A percentile compares a stretch with the other conserved stretches of the same genome.
Evolutionary conservation across 1,284 basidiomycete genomes (phyloP).

Genomic region (Malassezia sp.): DNA sequence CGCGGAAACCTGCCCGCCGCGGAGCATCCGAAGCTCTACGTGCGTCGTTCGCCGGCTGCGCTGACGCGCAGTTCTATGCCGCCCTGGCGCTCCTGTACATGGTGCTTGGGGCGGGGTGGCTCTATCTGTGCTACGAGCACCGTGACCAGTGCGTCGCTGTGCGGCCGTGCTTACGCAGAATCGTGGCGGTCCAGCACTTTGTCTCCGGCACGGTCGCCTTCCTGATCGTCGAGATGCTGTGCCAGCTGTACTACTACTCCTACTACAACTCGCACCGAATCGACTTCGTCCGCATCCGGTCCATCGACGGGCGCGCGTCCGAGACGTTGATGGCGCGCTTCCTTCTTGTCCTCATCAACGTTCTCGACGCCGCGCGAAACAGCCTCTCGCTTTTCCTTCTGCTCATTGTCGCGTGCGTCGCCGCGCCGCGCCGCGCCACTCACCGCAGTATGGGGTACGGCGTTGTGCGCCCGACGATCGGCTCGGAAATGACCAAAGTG

Average conservation of each 20-base stretch:
- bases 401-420: constrained; percentile 58
- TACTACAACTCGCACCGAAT: constrained; percentile 37
- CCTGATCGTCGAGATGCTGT: constrained; percentile 83
- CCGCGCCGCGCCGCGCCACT: constrained; percentile 38
- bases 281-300: constrained; percentile 32
- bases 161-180: too few species aligned
- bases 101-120: constrained; percentile 63
- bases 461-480: constrained; percentile 58
- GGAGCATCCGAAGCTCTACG: constrained; percentile 95
- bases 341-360: constrained; percentile 46
- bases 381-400: constrained; percentile 90
- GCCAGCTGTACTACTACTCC: constrained; percentile 47
- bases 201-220: constrained; percentile 80
- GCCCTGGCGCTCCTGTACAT: constrained; percentile 67
- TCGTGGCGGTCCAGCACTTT: constrained; percentile 61
- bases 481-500: constrained; percentile 65
- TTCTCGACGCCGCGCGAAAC: constrained; percentile 84
- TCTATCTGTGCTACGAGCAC: constrained; percentile 69
- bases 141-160: too few species aligned
- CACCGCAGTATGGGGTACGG: constrained; percentile 42
- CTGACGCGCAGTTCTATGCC: constrained; percentile 68
- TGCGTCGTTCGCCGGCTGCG: constrained; percentile 49
- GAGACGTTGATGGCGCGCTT: constrained; percentile 33
- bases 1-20: constrained; percentile 76
- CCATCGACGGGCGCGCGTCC: constrained; percentile 20